Conservation (phyloP, 768 basidiomycete genomes). For the Glaciozyma antarctica region DNA sequence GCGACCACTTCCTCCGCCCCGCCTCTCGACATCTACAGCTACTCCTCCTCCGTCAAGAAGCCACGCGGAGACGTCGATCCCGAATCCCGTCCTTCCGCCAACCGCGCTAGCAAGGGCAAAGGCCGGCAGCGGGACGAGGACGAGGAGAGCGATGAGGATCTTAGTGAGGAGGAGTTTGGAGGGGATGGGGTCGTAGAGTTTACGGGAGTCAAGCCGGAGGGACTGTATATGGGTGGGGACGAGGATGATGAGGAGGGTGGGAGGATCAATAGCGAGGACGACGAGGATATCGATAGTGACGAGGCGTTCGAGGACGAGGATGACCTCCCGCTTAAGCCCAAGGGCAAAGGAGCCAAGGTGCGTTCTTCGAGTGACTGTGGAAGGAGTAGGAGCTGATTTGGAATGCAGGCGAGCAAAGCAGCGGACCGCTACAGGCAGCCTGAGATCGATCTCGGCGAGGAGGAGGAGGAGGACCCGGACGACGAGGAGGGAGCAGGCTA, state of each 20-base stretch:
- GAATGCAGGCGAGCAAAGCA: neutral
- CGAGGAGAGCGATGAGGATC: conserved; percentile 43
- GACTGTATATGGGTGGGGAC: conserved; percentile 42
- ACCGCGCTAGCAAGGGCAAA: conserved; percentile 1
- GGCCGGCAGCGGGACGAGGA: conserved; percentile 36
- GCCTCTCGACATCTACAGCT: conserved; percentile 22
- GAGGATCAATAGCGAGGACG: conserved; percentile 49
- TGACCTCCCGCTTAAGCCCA: conserved; percentile 55
- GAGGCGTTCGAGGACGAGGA: conserved; percentile 64
- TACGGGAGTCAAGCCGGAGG: conserved; percentile 23
- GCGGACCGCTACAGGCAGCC: neutral
- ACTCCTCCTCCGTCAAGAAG: conserved; percentile 4
- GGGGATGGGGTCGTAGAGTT: conserved; percentile 29
- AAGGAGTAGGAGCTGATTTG: conserved; percentile 45
- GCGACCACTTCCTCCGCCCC: neutral
- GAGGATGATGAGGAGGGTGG: conserved; percentile 35
- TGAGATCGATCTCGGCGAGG: conserved; percentile 37
- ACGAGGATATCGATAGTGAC: conserved; percentile 79
- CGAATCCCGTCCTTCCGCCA: neutral
- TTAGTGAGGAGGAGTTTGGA: neutral
- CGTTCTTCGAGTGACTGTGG: neutral
- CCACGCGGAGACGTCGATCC: conserved; percentile 28
- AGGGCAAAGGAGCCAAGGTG: conserved; percentile 18
- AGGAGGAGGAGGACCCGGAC: conserved; percentile 37
- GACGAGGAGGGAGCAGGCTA: conserved; percentile 40